Conservation (phyloP, 192 early-diverging fungal genomes). For the Coemansia sp. region DNA sequence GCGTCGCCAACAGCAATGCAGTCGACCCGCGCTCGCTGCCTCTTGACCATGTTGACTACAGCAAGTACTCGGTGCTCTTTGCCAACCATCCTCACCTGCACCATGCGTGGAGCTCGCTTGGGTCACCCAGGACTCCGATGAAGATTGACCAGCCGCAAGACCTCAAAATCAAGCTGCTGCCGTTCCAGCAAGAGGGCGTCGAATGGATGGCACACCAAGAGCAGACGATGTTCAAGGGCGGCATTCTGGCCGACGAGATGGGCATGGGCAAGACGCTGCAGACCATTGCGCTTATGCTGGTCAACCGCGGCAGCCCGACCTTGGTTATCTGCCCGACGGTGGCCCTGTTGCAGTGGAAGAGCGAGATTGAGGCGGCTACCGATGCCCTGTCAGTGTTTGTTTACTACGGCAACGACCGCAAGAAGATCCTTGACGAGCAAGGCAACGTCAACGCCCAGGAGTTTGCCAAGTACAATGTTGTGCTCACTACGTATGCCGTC, state of each 20-base stretch:
- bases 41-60: constrained; percentile 37
- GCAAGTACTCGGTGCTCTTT: constrained; percentile 29
- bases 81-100: constrained; percentile 38
- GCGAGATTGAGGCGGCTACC: constrained; percentile 70
- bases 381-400: constrained; percentile 64
- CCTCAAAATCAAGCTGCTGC: constrained; percentile 72
- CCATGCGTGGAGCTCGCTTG: constrained; percentile 34
- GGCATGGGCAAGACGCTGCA: constrained; percentile 96
- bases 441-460: constrained; percentile 13
- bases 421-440: constrained; percentile 47
- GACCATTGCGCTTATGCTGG: constrained; percentile 76
- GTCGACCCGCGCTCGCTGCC: constrained; percentile 23
- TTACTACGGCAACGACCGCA: constrained; percentile 73
- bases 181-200: constrained; percentile 86
- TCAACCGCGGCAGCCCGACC: constrained; percentile 65
- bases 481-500: constrained; percentile 76
- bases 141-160: constrained; percentile 62
- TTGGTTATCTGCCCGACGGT: constrained; percentile 86
- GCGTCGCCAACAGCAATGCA: neutral
- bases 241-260: constrained; percentile 86
- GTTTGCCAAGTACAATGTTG: constrained; percentile 70
- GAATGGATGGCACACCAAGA: constrained; percentile 85
- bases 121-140: neutral
- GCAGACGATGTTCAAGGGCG: constrained; percentile 65
- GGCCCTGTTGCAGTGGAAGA: constrained; percentile 85